Conservation (phyloP, 768 basidiomycete species). For the Chalciporus piperatus region DNA sequence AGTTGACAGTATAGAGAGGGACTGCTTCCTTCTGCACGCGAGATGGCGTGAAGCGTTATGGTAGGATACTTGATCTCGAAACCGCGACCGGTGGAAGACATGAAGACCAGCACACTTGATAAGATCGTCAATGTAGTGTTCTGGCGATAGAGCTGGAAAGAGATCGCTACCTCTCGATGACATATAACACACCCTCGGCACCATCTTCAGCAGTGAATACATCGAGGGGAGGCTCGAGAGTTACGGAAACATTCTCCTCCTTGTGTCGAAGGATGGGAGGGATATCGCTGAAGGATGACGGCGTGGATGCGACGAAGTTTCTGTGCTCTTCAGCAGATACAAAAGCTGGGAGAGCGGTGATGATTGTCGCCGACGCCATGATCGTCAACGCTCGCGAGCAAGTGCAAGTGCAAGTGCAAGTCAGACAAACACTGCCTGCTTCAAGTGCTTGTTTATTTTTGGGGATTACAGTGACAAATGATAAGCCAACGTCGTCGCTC, state of each 20-base stretch:
- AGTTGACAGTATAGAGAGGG: slow-evolving; percentile 93
- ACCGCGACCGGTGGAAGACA: slow-evolving; percentile 65
- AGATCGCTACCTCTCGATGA: slow-evolving; percentile 73
- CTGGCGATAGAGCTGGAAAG: not conserved
- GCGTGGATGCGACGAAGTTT: slow-evolving; percentile 71
- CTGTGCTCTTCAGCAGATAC: slow-evolving; percentile 67
- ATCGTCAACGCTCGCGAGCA: not conserved
- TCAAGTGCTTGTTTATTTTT: not conserved
- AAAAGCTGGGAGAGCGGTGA: slow-evolving; percentile 41
- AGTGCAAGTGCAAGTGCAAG: too few species aligned
- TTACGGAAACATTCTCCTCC: slow-evolving; percentile 66
- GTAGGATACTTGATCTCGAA: slow-evolving; percentile 86
- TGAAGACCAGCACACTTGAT: slow-evolving; percentile 71
- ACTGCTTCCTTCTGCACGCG: slow-evolving; percentile 53
- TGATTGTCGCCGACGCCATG: slow-evolving; percentile 29
- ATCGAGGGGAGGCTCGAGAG: slow-evolving; percentile 65
- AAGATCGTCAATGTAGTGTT: slow-evolving; percentile 2
- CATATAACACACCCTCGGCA: slow-evolving; percentile 67
- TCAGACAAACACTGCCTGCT: not conserved
- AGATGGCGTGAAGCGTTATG: slow-evolving; percentile 92
- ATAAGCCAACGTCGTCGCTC: too few species aligned
- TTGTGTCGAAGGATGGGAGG: slow-evolving; percentile 77
- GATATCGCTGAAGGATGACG: slow-evolving; percentile 79
- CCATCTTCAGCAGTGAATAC: slow-evolving; percentile 53
- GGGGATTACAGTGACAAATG: not conserved